Percentiles rank a stretch among this genome's conserved stretches.
phyloP scores from a whole-genome alignment of 2,329 filamentous ascomycete species.

The Aspergillus texensis region DNA sequence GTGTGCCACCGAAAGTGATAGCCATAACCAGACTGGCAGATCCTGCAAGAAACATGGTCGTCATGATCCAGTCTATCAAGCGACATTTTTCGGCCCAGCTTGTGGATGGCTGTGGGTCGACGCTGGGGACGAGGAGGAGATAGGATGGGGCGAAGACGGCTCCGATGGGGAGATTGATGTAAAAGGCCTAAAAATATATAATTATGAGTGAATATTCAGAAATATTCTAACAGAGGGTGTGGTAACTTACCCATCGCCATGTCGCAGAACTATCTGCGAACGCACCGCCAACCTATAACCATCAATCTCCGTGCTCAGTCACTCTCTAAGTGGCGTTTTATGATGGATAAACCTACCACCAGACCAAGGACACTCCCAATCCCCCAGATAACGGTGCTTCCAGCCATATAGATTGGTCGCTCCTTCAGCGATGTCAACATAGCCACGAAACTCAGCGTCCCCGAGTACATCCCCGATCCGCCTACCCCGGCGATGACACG shows the following conservation, averaged over 20 bases:
- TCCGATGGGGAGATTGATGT: slow-evolving; percentile 58
- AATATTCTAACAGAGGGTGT: neutral
- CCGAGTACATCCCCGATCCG: slow-evolving; percentile 8
- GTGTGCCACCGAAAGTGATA: no score
- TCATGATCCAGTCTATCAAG: no score
- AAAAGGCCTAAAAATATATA: slow-evolving; percentile 41
- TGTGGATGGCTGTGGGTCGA: no score
- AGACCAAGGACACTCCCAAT: slow-evolving; percentile 41
- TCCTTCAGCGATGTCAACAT: neutral
- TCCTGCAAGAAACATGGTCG: no score
- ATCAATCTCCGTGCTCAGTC: neutral
- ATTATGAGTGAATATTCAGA: neutral
- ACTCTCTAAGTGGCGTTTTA: neutral
- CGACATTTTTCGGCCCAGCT: no score
- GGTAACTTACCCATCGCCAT: slow-evolving; percentile 36
- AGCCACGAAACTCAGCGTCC: slow-evolving; percentile 12
- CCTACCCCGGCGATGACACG: slow-evolving; percentile 25
- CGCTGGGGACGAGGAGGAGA: slow-evolving; percentile 34
- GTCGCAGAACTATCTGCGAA: slow-evolving; percentile 19
- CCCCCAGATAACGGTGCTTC: slow-evolving; percentile 38
- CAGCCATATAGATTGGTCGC: slow-evolving; percentile 7
- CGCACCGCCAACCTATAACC: slow-evolving; percentile 15
- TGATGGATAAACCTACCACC: slow-evolving; percentile 5
- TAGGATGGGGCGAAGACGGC: slow-evolving; percentile 48
- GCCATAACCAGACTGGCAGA: no score